Percentiles rank a stretch among this genome's conserved stretches.
Evolutionary conservation across 805 yeast species (phyloP).

Genomic region (Candida sonorensis): DNA sequence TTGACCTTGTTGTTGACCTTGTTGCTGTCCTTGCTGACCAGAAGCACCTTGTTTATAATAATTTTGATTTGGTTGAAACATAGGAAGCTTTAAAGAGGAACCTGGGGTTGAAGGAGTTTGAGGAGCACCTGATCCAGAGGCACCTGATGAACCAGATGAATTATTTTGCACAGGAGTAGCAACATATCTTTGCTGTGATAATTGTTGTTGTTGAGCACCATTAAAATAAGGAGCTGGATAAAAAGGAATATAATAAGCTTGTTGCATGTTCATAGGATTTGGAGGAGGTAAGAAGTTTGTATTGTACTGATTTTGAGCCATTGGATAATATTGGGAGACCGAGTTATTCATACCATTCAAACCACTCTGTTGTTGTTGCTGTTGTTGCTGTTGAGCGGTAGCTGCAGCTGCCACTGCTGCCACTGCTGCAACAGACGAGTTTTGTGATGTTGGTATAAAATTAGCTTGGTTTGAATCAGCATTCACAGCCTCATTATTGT

Average conservation of each 20-base stretch:
- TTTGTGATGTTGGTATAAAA: neutral
- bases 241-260: constrained; percentile 19
- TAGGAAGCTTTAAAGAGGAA: constrained; percentile 9
- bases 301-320: constrained; percentile 8
- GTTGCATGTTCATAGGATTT: constrained; percentile 18
- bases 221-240: constrained; percentile 17
- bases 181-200: constrained; percentile 17
- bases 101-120: constrained; percentile 7
- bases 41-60: constrained; percentile 6
- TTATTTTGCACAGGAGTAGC: constrained; percentile 9
- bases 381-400: constrained; percentile 7
- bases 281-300: constrained; percentile 21
- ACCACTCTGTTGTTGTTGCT: constrained; percentile 7
- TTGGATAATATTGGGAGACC: constrained; percentile 13
- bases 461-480: neutral
- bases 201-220: constrained; percentile 16
- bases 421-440: constrained; percentile 4
- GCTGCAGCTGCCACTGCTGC: constrained; percentile 5
- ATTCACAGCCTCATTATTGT: neutral
- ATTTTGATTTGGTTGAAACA: constrained; percentile 9
- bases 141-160: neutral
- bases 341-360: constrained; percentile 7
- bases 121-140: too few species aligned
- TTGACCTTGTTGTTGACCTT: constrained; percentile 1
- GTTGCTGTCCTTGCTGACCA: constrained; percentile 5